Evolutionary conservation across 257 asterid genomes (phyloP).

Genomic region (Vinca minor): DNA sequence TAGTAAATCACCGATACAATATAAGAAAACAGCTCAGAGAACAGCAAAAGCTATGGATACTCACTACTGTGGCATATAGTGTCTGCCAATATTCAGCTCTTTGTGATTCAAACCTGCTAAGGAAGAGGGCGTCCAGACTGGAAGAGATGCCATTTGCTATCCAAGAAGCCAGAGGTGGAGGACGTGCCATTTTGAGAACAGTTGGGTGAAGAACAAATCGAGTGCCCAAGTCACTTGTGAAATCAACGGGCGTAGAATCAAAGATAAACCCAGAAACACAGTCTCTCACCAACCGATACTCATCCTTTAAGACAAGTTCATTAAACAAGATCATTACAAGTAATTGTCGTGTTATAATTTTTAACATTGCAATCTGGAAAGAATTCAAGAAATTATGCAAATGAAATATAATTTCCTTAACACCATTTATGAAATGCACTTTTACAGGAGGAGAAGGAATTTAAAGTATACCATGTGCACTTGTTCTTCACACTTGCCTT

Average conservation of each 20-base stretch:
- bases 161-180: slow-evolving; percentile 71
- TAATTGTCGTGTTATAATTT: not conserved
- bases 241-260: slow-evolving; percentile 88
- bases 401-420: not conserved
- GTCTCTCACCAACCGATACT: slow-evolving; percentile 61
- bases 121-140: slow-evolving; percentile 73
- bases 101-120: slow-evolving; percentile 62
- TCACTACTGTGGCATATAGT: slow-evolving; percentile 73
- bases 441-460: slow-evolving; percentile 1
- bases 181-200: slow-evolving; percentile 52
- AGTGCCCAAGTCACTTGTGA: slow-evolving; percentile 66
- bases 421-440: not conserved
- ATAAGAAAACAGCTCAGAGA: not conserved
- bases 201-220: slow-evolving; percentile 75
- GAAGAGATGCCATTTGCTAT: slow-evolving; percentile 62
- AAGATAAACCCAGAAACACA: slow-evolving; percentile 76
- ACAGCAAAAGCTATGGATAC: slow-evolving; percentile 18
- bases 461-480: slow-evolving; percentile 41
- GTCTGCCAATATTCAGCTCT: slow-evolving; percentile 98
- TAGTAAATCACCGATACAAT: not conserved
- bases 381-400: slow-evolving; percentile 1
- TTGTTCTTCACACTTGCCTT: slow-evolving; percentile 55
- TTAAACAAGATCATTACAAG: not conserved
- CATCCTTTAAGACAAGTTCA: slow-evolving; percentile 41
- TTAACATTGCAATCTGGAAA: not conserved